Base-by-base conservation (phyloP, 345 rosid genomes). In the Acer negundo region DNA sequence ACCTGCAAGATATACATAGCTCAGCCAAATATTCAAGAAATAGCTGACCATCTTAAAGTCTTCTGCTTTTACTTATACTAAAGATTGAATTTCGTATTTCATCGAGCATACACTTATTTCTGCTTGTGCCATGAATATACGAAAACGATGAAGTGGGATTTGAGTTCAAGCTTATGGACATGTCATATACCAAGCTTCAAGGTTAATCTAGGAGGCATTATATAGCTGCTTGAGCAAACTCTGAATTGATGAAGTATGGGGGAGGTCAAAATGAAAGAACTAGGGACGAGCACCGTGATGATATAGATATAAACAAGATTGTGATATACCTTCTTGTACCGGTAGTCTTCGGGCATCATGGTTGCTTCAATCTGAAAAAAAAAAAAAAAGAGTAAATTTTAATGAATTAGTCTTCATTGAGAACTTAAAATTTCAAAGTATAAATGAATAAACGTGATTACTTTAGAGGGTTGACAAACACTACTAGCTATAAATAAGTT, bases 321-420 rank as follows among this genome's bases (percentile, higher is more conserved):
- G 31, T 6, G 66, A 44, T 66, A 44, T 51, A 92, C 98, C 98
- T 96, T 96, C 85, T 80, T 92, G 79, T 86, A 10, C 23, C 97
- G 91, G 80, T 91, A 96, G 72, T 94, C 97, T 80, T 93, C 97
- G 24, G 98, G 97, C 97, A 96, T 92, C 73, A 75, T 66, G 24
- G 94, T 94, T 55, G 89, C 93, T 86, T 96, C 94, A 19, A 94
- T 91, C 99, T 96, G 85, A 70, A 35, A 53, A 82, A 51, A 73
- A 19, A 26, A 73, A 22, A 51, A 73, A 19, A 26, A 73, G n/a
- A 17, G 10, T 38, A 51, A 26, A 16, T 64, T 47, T 38, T 19
- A 73, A 44, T 72, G 23, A 53, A 72, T 70, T 55, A 75, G 78
- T 59, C 61, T 7, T 42, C 20, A 44, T 12, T 35, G 68, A 26